These are phyloP conservation scores for Pythium angustatum DNA, from an alignment of 352 stramenopile genomes.

Conservation along the genomic window DNA sequence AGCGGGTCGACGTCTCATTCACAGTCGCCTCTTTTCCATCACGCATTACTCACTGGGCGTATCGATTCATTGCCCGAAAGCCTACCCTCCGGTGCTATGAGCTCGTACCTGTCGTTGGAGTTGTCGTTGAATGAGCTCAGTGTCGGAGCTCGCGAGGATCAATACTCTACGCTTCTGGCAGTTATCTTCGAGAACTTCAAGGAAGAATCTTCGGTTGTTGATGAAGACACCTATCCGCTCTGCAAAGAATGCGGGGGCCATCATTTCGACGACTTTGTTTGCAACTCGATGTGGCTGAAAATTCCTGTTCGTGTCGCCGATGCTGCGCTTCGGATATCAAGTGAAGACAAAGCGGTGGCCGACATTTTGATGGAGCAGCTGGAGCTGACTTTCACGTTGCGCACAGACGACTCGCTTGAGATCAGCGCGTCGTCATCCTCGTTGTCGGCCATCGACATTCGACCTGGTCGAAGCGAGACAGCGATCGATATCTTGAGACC, in stretches of 20 bases:
- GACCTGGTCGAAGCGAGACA: constrained; percentile 46
- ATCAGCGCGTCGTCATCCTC: constrained; percentile 59
- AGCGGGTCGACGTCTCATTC: constrained; percentile 65
- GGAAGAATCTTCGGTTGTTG: constrained; percentile 69
- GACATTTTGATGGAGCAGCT: constrained; percentile 85
- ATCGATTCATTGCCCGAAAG: constrained; percentile 79
- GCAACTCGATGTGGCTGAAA: constrained; percentile 77
- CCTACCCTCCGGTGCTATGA: constrained; percentile 55
- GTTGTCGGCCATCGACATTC: constrained; percentile 64
- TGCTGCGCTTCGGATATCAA: constrained; percentile 72
- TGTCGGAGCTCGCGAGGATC: constrained; percentile 52
- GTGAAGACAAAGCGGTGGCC: constrained; percentile 49
- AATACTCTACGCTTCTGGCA: constrained; percentile 75
- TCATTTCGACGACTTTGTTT: constrained; percentile 62
- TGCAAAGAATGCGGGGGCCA: constrained; percentile 65
- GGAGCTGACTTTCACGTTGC: constrained; percentile 71
- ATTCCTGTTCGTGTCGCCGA: constrained; percentile 79
- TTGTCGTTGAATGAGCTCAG: constrained; percentile 81
- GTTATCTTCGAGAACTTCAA: constrained; percentile 89
- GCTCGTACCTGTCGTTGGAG: constrained; percentile 66
- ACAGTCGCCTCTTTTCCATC: constrained; percentile 68
- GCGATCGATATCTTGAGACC: constrained; percentile 73
- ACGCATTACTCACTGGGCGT: constrained; percentile 70
- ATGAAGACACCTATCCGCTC: constrained; percentile 79
- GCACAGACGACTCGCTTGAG: constrained; percentile 83